Evolutionary conservation across 345 rosid species (phyloP).

Genomic region (Dipteronia sinensis): DNA sequence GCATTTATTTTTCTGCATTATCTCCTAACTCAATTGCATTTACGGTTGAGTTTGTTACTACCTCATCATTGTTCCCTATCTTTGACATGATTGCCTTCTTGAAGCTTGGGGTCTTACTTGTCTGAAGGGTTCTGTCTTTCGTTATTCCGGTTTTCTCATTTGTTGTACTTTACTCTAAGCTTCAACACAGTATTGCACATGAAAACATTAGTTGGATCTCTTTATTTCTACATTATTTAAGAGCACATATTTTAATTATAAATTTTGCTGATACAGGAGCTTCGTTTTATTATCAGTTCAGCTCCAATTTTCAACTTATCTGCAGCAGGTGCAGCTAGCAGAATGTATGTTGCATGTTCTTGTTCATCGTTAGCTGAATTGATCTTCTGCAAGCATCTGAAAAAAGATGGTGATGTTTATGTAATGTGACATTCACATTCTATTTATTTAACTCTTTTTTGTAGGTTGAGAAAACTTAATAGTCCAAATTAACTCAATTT

Average conservation of each 20-base stretch:
- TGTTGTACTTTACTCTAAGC: conserved; percentile 86
- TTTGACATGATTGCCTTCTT: conserved; percentile 17
- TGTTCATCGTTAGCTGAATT: not conserved
- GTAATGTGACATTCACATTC: not conserved
- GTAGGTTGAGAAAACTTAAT: not conserved
- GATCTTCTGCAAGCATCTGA: no score
- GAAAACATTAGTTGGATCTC: conserved; percentile 23
- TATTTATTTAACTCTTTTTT: not conserved
- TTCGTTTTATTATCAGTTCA: conserved; percentile 86
- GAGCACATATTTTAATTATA: not conserved
- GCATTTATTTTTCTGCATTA: not conserved
- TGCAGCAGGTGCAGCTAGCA: conserved; percentile 87
- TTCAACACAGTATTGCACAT: conserved; percentile 77
- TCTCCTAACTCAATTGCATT: not conserved
- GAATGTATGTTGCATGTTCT: conserved; percentile 55
- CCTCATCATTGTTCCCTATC: not conserved
- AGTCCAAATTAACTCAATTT: not conserved
- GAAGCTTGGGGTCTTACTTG: conserved; percentile 83
- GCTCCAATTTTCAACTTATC: conserved; percentile 93
- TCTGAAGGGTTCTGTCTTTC: conserved; percentile 64
- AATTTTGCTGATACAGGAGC: conserved; percentile 65
- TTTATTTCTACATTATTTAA: conserved; percentile 13
- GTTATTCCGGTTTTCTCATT: conserved; percentile 70
- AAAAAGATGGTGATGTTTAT: not conserved
- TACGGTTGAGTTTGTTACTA: not conserved